phyloP scores from a whole-genome alignment of 2,329 filamentous ascomycete species.

The Claviceps quebecensis region DNA sequence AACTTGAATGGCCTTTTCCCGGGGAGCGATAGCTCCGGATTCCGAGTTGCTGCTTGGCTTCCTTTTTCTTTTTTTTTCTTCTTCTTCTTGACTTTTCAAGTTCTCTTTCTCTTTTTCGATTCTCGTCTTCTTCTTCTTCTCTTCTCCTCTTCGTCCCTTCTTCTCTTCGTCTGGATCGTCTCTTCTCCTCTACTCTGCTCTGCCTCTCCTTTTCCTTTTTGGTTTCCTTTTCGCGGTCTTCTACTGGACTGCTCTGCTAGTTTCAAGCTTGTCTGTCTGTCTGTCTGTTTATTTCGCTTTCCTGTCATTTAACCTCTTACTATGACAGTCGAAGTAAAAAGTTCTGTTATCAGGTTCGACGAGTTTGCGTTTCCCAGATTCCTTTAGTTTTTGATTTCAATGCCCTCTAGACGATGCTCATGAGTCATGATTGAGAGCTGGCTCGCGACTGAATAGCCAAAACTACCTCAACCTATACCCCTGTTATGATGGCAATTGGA shows the following conservation, averaged over 20 bases:
- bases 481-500: neutral
- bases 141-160: too few species aligned
- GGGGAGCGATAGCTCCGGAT: too few species aligned
- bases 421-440: neutral
- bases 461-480: neutral
- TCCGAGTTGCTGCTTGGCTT: neutral
- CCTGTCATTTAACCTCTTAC: neutral
- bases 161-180: too few species aligned
- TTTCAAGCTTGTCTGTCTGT: too few species aligned
- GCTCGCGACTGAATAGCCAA: neutral
- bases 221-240: too few species aligned
- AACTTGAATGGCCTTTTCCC: neutral
- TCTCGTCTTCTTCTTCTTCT: neutral
- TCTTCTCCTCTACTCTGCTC: too few species aligned
- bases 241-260: too few species aligned
- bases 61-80: neutral
- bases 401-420: neutral
- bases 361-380: neutral
- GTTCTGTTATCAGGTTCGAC: too few species aligned
- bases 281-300: neutral
- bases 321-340: neutral
- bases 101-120: neutral
- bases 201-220: too few species aligned
- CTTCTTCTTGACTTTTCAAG: neutral
- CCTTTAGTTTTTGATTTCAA: neutral